Evolutionary conservation across 768 basidiomycete genomes (phyloP).

Genomic region (Termitomyces heimii): DNA sequence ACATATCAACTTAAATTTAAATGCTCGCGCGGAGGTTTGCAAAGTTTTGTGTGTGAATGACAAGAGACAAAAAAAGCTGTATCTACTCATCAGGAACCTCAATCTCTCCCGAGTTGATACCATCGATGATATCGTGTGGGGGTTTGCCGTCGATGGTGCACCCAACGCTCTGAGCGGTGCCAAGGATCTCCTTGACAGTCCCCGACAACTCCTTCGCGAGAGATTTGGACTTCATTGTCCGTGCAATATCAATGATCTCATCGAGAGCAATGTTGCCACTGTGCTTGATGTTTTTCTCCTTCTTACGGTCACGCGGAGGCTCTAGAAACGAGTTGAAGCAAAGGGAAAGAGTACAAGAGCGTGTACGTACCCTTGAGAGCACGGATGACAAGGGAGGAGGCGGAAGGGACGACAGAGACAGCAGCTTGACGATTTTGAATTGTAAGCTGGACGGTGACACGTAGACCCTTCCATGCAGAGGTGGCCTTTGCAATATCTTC

Average conservation of each 20-base stretch:
- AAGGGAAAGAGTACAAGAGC: background rate
- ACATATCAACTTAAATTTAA: background rate
- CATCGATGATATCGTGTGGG: conserved; percentile 90
- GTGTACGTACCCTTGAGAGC: conserved; percentile 87
- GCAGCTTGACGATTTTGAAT: conserved; percentile 99
- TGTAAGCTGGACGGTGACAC: conserved; percentile 97
- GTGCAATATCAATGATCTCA: conserved; percentile 92
- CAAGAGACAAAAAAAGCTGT: conserved; percentile 20
- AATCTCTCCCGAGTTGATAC: conserved; percentile 76
- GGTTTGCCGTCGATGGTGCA: conserved; percentile 94
- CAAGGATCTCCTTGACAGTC: conserved; percentile 95
- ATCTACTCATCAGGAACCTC: conserved; percentile 83
- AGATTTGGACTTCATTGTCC: conserved; percentile 93
- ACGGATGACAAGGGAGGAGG: conserved; percentile 94
- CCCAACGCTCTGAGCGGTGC: conserved; percentile 94
- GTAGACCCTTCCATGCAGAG: conserved; percentile 97
- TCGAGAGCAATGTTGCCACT: conserved; percentile 89
- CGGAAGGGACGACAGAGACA: conserved; percentile 94
- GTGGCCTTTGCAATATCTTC: conserved; percentile 99
- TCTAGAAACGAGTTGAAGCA: conserved; percentile 40
- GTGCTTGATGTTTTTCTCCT: conserved; percentile 99
- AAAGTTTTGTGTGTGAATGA: conserved; percentile 12
- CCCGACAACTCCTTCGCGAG: conserved; percentile 88
- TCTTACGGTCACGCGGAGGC: conserved; percentile 98
- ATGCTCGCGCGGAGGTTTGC: conserved; percentile 7